Percentiles rank a stretch among this genome's conserved stretches.
These are phyloP conservation scores for Saturnispora gosingensis DNA, from an alignment of 805 yeast species.

Conservation along the genomic window DNA sequence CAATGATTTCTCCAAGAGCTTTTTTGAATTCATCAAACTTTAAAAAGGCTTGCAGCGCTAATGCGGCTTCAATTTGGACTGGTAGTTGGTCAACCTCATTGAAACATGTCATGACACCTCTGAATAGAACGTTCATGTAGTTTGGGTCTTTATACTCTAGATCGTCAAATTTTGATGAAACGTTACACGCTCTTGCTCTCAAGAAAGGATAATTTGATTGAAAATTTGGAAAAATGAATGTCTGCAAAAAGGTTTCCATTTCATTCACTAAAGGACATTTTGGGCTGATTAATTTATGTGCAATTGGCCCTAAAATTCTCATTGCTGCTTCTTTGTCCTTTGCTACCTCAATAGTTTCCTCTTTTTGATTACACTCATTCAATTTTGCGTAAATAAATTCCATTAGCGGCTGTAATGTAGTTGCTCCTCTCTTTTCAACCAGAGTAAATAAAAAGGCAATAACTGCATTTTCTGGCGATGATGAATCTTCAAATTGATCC, in stretches of 20 bases:
- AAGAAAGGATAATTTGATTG: constrained; percentile 53
- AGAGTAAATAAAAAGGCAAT: constrained; percentile 60
- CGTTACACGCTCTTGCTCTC: constrained; percentile 66
- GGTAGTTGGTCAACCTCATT: constrained; percentile 49
- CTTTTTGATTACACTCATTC: constrained; percentile 26
- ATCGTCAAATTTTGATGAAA: constrained; percentile 54
- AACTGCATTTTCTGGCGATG: constrained; percentile 74
- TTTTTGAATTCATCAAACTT: constrained; percentile 56
- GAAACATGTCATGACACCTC: constrained; percentile 39
- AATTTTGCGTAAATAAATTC: constrained; percentile 50
- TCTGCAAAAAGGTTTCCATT: constrained; percentile 59
- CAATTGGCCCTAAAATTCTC: constrained; percentile 66
- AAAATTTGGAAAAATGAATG: constrained; percentile 66
- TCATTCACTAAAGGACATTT: constrained; percentile 50
- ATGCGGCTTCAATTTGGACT: constrained; percentile 73
- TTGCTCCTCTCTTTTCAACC: constrained; percentile 56
- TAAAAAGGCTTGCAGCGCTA: constrained; percentile 76
- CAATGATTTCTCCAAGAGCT: constrained; percentile 56
- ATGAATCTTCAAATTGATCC: constrained; percentile 51
- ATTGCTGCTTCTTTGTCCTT: constrained; percentile 71
- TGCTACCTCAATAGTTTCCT: constrained; percentile 41
- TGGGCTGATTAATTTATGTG: constrained; percentile 45
- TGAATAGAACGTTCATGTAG: constrained; percentile 31
- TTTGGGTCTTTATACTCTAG: constrained; percentile 38
- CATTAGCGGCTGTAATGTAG: constrained; percentile 51